A percentile compares a stretch with the other conserved stretches of the same genome.
phyloP scores from a whole-genome alignment of 352 stramenopile genomes.

The Pythium vanterpoolii region DNA sequence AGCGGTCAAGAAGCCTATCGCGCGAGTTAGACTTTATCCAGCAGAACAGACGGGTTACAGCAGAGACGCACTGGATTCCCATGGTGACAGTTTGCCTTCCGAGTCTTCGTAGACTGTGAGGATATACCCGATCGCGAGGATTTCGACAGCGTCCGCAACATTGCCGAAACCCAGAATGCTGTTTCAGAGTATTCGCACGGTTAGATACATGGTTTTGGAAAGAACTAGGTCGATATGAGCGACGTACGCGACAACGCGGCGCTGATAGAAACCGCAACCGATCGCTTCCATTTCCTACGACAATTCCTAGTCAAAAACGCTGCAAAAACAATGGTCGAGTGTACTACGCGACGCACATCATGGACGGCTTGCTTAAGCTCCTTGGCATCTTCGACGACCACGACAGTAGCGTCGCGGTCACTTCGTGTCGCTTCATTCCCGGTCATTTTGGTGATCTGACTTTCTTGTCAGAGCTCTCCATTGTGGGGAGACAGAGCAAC shows the following conservation, averaged over 20 bases:
- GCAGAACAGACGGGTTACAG: background rate
- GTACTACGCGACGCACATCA: slow-evolving; percentile 27
- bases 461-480: slow-evolving; percentile 2
- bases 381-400: slow-evolving; percentile 56
- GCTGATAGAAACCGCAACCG: slow-evolving; percentile 70
- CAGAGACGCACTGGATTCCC: slow-evolving; percentile 58
- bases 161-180: slow-evolving; percentile 82
- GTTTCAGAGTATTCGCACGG: background rate
- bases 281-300: slow-evolving; percentile 70
- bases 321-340: background rate
- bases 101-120: slow-evolving; percentile 70
- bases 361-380: slow-evolving; percentile 63
- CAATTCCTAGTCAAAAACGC: background rate
- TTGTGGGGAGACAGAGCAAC: background rate
- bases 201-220: background rate
- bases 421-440: background rate
- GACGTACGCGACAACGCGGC: slow-evolving; percentile 61
- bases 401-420: slow-evolving; percentile 9
- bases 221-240: background rate
- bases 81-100: slow-evolving; percentile 61
- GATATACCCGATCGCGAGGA: slow-evolving; percentile 90
- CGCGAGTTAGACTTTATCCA: background rate
- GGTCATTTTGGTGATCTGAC: slow-evolving; percentile 4
- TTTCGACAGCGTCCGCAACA: slow-evolving; percentile 88
- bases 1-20: slow-evolving; percentile 77